Evolutionary conservation across 148 eudicot species (phyloP), one percentile per base, ranked within the genome.

Genomic region (Persicaria tinctoria): DNA sequence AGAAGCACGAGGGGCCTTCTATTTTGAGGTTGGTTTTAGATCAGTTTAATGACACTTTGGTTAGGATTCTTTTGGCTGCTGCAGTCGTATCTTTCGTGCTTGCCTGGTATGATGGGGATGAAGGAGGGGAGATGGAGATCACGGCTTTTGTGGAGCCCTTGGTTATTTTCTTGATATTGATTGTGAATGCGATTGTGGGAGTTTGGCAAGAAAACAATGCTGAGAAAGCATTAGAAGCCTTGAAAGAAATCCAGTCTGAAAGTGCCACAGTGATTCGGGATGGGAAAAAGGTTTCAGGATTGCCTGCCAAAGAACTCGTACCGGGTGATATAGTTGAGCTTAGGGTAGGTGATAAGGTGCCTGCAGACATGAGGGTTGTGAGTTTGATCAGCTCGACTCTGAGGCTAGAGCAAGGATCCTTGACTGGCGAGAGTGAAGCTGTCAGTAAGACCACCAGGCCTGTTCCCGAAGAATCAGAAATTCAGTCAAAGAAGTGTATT

Each of bases 401-500:
- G 9, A 57, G 81, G 32, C 18, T 79, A 41, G 81, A 79, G 49
- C 81, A 79, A 45, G 81, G 81, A 3, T 74, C 81, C 9, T 69
- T 79, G 47, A 79, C 81, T 13, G 81, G 81, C n/a, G 81, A 79
- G 70, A 79, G 81, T 46, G 78, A 79, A 53, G 81, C 81, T 7
- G 81, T 79, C 6, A 79, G 72, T 66, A 79, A 79, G 56, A 79
- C 78, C 6, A 56, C 18, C 17, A 79, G 70, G 45, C 47, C 81
- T 0, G 70, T 79, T 16, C 69, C 70, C 0, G 78, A 78, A 23
- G 77, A 78, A 27, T 75, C 77, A 16, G 87, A 85, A 20, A 85
- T 85, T 70, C 87, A 85, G 55, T 83, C 81, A 16, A 85, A 85
- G 74, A 82, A 78, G 57, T 82, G 85, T 74, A 82, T 85, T 83